Evolutionary conservation across 1,139 yeast species (phyloP).

Genomic region (Candida smagusa): DNA sequence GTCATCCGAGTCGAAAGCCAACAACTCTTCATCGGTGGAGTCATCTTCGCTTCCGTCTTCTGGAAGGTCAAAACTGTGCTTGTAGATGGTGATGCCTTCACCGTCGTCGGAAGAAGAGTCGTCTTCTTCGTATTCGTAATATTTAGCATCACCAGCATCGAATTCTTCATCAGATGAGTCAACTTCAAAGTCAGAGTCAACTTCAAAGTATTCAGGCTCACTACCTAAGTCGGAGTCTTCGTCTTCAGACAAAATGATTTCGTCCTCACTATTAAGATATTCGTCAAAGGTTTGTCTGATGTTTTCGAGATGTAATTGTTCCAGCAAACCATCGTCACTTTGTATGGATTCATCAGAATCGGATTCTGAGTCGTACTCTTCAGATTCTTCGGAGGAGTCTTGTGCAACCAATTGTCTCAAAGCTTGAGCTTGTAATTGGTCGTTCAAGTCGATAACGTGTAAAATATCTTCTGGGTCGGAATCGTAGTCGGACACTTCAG

Average conservation of each 20-base stretch:
- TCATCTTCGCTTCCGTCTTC: conserved; percentile 32
- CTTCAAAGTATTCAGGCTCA: conserved; percentile 33
- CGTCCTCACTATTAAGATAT: conserved; percentile 30
- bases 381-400: conserved; percentile 10
- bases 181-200: conserved; percentile 23
- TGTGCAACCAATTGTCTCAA: conserved; percentile 14
- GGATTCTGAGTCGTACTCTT: conserved; percentile 10
- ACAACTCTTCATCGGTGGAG: conserved; percentile 39
- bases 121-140: conserved; percentile 19
- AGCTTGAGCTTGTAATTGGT: conserved; percentile 35
- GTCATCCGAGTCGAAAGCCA: conserved; percentile 16
- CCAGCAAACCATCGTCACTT: conserved; percentile 28
- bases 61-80: conserved; percentile 41
- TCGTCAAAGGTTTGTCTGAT: conserved; percentile 42
- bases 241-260: conserved; percentile 20
- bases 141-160: conserved; percentile 25
- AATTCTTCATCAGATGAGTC: conserved; percentile 23
- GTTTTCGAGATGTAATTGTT: conserved; percentile 36
- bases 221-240: conserved; percentile 29
- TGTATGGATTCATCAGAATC: conserved; percentile 18
- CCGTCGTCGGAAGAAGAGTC: conserved; percentile 31
- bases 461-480: conserved; percentile 28
- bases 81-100: conserved; percentile 46
- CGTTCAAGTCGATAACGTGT: conserved; percentile 34
- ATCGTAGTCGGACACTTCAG: conserved; percentile 14